Base-by-base conservation (phyloP, 192 early-diverging fungal genomes). In the Oehlia diaphana region DNA sequence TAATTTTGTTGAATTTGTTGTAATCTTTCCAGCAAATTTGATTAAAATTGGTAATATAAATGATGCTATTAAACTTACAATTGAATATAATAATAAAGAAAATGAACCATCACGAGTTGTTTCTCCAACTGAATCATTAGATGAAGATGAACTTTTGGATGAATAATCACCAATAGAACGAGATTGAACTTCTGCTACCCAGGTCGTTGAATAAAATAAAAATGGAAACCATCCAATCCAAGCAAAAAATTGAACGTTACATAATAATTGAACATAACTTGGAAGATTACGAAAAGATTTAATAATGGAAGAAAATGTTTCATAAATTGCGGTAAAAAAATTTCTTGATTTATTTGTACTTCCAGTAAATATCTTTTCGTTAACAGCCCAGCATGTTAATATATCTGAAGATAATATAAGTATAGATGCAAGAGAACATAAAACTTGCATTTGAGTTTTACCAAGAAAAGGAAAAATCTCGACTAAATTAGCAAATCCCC, bases 171-270 rank as follows among this genome's bases (percentile, higher is more conserved):
- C 77, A 4, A 61, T 47, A 16, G 63, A 16, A 42, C 77, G 71
- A 35, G 81, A 82, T 66, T 87, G 88, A 16, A 90, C 85, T 50
- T 89, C 88, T 23, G 88, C 84, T 4, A 90, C 86, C 82, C 87
- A 90, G 4, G 89, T 89, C 0, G 89, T 86, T 0, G 92, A 90
- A 80, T 97, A 98, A 66, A 87, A 85, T 19, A 99, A 86, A 80
- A 98, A 97, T 19, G 97, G 96, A 80, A 99, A 99, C 95, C 96
- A 96, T 21, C 94, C 96, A 79, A 98, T 92, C 96, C 96, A 99
- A 14, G 94, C 90, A 89, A 96, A 96, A 71, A 99, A 93, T 81
- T 98, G 97, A 23, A 96, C 92, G 68, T 93, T 92, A 82, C 95
- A 98, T 6, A 98, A 85, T 28, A 87, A 82, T 79, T 92, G 92